These are phyloP conservation scores for Tillandsia fasciculata DNA, from an alignment of 176 grass and related monocot species.

Conservation along the genomic window DNA sequence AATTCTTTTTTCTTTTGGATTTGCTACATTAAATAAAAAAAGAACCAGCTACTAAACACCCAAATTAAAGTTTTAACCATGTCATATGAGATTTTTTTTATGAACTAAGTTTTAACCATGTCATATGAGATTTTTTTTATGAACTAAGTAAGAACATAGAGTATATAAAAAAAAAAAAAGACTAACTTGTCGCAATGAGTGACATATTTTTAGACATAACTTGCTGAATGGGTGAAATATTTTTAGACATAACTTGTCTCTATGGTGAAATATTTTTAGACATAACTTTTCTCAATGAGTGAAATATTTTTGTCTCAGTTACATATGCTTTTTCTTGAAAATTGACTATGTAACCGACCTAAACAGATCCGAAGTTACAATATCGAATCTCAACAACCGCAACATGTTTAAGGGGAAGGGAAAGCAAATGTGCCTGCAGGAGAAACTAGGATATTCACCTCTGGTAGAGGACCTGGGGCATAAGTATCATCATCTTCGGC, in stretches of 20 bases:
- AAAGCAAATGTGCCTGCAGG: neutral
- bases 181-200: neutral
- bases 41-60: neutral
- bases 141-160: neutral
- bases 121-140: neutral
- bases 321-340: neutral
- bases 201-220: neutral
- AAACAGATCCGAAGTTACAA: neutral
- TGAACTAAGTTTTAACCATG: neutral
- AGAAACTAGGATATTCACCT: conserved; percentile 35
- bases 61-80: neutral
- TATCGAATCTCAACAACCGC: neutral
- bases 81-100: neutral
- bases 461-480: conserved; percentile 47
- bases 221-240: neutral
- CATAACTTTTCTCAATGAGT: no score
- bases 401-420: neutral
- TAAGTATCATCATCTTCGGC: conserved; percentile 99
- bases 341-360: neutral
- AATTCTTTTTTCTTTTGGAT: neutral
- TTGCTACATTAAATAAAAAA: neutral
- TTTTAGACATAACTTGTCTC: neutral
- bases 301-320: no score
- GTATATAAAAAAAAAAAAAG: neutral
- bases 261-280: neutral